phyloP scores from a whole-genome alignment of 1,284 basidiomycete species.

The Apiotrichum mycotoxinovorans region DNA sequence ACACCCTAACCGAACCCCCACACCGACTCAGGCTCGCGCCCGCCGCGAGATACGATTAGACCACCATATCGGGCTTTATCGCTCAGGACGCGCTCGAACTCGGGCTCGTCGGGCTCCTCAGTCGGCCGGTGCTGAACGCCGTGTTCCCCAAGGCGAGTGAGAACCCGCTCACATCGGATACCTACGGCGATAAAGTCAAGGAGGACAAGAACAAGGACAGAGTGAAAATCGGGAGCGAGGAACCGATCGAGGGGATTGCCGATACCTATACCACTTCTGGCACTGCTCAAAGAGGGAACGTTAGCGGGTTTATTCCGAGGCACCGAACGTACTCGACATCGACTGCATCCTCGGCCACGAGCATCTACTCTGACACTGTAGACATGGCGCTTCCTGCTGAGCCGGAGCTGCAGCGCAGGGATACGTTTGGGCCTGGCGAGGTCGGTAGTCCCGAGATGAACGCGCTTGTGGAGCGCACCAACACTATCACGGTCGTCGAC shows the following conservation, averaged over 20 bases:
- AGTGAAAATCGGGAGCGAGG: too few species aligned
- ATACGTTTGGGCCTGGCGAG: neutral
- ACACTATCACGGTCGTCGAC: neutral
- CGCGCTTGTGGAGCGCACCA: neutral
- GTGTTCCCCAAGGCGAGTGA: slow-evolving; percentile 29
- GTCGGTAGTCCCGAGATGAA: neutral
- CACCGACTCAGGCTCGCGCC: too few species aligned
- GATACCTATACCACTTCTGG: too few species aligned
- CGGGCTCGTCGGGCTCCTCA: slow-evolving; percentile 45
- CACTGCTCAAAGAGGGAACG: too few species aligned
- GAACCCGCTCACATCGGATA: neutral
- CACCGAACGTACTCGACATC: too few species aligned
- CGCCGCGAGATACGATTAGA: neutral
- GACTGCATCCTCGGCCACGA: too few species aligned
- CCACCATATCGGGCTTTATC: slow-evolving; percentile 16
- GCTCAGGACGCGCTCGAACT: slow-evolving; percentile 41
- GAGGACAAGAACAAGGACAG: neutral
- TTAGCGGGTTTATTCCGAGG: too few species aligned
- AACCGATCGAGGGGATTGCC: too few species aligned
- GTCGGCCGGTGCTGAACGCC: slow-evolving; percentile 45
- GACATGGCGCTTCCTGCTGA: too few species aligned
- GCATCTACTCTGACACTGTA: neutral
- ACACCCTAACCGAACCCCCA: too few species aligned
- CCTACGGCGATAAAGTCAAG: neutral
- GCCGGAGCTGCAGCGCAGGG: neutral